Percentiles rank a stretch among this genome's conserved stretches.
Conservation (phyloP, 305 asterid genomes). For the Ruellia speciosa region DNA sequence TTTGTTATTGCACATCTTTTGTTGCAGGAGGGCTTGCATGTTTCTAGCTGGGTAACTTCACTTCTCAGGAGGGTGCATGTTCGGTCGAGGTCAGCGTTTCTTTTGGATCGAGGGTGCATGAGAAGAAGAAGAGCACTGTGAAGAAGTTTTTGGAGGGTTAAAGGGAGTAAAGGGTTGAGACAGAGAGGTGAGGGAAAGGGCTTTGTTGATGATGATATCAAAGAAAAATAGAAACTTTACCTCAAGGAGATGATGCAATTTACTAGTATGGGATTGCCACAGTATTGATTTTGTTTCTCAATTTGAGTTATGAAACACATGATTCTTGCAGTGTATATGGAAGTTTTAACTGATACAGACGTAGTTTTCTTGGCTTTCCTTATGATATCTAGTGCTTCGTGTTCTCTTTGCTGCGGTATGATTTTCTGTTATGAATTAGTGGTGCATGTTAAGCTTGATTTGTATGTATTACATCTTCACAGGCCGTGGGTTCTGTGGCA, state of each 20-base stretch:
- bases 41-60: no score
- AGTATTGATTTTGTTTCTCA: neutral
- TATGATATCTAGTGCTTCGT: neutral
- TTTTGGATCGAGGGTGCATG: no score
- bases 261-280: neutral
- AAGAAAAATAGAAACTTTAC: conserved; percentile 54
- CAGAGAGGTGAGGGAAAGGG: conserved; percentile 77
- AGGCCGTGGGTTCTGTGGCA: no score
- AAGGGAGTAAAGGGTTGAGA: conserved; percentile 79
- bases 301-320: neutral
- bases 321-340: neutral
- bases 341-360: neutral
- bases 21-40: no score
- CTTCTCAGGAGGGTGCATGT: no score
- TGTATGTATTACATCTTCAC: no score
- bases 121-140: conserved; percentile 33
- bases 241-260: conserved; percentile 35
- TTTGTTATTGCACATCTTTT: no score
- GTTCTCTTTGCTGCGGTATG: neutral
- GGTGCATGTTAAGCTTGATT: neutral
- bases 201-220: conserved; percentile 48
- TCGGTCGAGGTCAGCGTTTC: no score
- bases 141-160: conserved; percentile 77
- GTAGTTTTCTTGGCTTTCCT: neutral
- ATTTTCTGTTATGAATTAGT: neutral